Percentiles rank a stretch among this genome's conserved stretches.
phyloP scores from a whole-genome alignment of 2,329 filamentous ascomycete species.

The Lachnellula hyalina region DNA sequence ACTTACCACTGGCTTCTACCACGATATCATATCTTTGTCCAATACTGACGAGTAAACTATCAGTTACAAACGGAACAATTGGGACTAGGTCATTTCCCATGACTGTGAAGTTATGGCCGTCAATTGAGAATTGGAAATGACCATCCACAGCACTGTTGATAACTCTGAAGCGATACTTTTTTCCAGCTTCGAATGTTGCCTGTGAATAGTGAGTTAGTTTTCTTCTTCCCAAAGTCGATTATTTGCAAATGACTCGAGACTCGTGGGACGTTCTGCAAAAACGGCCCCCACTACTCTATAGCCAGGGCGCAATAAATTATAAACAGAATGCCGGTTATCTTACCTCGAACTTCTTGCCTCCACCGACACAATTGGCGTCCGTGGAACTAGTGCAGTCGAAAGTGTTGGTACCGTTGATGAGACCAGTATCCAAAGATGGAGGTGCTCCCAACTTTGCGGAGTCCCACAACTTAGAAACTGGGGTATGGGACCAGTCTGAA shows the following conservation, averaged over 20 bases:
- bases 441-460: constrained; percentile 19
- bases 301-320: too few species aligned
- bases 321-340: too few species aligned
- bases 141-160: constrained; percentile 42
- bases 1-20: constrained; percentile 43
- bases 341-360: constrained; percentile 27
- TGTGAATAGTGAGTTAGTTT: too few species aligned
- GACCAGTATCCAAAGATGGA: constrained; percentile 23
- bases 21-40: constrained; percentile 43
- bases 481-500: constrained; percentile 28
- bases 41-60: constrained; percentile 50
- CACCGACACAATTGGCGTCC: constrained; percentile 24
- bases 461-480: constrained; percentile 24
- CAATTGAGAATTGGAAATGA: constrained; percentile 45
- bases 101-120: constrained; percentile 52
- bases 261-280: too few species aligned
- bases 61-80: constrained; percentile 48
- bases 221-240: too few species aligned
- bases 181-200: constrained; percentile 30
- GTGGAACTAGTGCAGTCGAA: constrained; percentile 19
- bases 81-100: constrained; percentile 56
- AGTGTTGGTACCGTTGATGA: constrained; percentile 31
- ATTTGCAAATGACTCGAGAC: too few species aligned
- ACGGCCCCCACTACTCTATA: too few species aligned
- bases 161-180: constrained; percentile 39